Conservation (phyloP, 2,329 filamentous ascomycete species). For the Epichloe glyceriae region DNA sequence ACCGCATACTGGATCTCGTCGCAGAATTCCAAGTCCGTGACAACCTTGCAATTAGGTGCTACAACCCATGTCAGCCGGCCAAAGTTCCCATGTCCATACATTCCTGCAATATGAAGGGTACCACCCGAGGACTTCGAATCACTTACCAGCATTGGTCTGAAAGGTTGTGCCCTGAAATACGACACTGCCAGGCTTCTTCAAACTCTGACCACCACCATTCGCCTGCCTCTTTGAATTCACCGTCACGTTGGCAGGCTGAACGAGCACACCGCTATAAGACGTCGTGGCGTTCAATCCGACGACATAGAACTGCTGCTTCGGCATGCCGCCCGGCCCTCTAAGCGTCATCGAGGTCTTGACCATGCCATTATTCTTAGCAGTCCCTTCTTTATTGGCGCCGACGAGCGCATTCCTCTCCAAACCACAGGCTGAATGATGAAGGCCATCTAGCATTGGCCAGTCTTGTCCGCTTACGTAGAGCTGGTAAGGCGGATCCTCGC, state of each 20-base stretch:
- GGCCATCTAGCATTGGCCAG: conserved; percentile 47
- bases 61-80: conserved; percentile 3
- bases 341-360: conserved; percentile 55
- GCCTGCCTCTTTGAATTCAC: conserved; percentile 26
- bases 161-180: conserved; percentile 65
- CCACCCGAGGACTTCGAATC: background rate
- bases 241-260: conserved; percentile 41
- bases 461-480: conserved; percentile 62
- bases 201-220: conserved; percentile 13
- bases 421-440: conserved; percentile 75
- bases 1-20: conserved; percentile 82
- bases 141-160: conserved; percentile 61
- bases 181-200: conserved; percentile 52
- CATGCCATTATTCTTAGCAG: conserved; percentile 11
- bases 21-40: conserved; percentile 84
- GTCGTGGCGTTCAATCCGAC: conserved; percentile 59
- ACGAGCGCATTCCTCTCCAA: conserved; percentile 54
- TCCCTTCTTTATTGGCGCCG: conserved; percentile 36
- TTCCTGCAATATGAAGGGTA: background rate
- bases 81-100: background rate
- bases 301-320: conserved; percentile 82
- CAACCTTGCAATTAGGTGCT: conserved; percentile 73
- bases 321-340: conserved; percentile 50
- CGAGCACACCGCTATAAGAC: conserved; percentile 60
- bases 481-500: conserved; percentile 49